These are phyloP conservation scores for Areca catechu DNA, from an alignment of 176 grass and related monocot genomes.

Conservation along the genomic window DNA sequence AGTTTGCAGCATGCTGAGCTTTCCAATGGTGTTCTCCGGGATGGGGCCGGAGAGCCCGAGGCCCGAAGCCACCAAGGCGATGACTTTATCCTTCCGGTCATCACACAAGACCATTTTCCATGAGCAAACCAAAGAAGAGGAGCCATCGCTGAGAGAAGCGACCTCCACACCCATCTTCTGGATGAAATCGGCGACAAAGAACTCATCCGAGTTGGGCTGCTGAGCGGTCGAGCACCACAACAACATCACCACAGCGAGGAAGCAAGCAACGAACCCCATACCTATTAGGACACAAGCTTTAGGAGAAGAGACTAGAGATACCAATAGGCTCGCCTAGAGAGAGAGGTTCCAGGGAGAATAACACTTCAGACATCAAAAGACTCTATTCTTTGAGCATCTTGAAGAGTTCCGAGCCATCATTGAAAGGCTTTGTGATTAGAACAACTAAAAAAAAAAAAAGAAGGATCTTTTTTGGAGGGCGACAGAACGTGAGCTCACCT, in stretches of 20 bases:
- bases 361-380: conserved; percentile 7
- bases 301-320: too few species aligned
- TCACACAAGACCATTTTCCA: conserved; percentile 59
- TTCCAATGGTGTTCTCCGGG: conserved; percentile 67
- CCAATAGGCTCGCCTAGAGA: too few species aligned
- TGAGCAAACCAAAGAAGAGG: conserved; percentile 30
- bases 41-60: conserved; percentile 45
- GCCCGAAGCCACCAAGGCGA: conserved; percentile 33
- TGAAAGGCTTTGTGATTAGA: too few species aligned
- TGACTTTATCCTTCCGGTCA: conserved; percentile 26
- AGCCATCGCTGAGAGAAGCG: conserved; percentile 12
- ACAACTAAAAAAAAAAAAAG: too few species aligned
- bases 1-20: conserved; percentile 44
- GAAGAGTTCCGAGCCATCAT: too few species aligned
- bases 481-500: too few species aligned
- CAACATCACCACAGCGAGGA: conserved; percentile 3
- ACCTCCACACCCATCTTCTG: conserved; percentile 26
- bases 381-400: conserved; percentile 1
- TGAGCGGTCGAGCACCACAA: conserved; percentile 24
- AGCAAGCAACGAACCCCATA: not conserved
- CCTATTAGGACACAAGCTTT: not conserved
- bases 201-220: conserved; percentile 79
- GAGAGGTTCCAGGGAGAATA: not conserved
- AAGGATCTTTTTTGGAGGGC: too few species aligned
- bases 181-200: conserved; percentile 59